Percentiles rank a stretch among this genome's conserved stretches.
These are phyloP conservation scores for Penicillium nordicum DNA, from an alignment of 2,329 filamentous ascomycete species.

Conservation along the genomic window DNA sequence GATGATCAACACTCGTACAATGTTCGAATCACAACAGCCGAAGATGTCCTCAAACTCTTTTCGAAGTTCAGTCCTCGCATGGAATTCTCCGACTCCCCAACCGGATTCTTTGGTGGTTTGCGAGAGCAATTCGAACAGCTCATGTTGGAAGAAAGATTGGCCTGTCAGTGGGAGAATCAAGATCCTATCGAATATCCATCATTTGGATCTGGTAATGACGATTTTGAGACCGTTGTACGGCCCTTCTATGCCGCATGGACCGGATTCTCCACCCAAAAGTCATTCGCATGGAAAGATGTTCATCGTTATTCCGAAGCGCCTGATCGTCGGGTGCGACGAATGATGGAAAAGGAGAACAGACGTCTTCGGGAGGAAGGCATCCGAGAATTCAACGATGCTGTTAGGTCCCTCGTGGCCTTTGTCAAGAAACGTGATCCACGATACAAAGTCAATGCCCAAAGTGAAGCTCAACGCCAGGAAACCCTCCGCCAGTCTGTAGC, in stretches of 20 bases:
- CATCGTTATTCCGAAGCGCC: slow-evolving; percentile 82
- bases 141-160: slow-evolving; percentile 73
- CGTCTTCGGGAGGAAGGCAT: slow-evolving; percentile 76
- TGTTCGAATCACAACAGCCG: slow-evolving; percentile 71
- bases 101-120: slow-evolving; percentile 80
- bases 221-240: slow-evolving; percentile 72
- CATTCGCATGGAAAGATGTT: slow-evolving; percentile 84
- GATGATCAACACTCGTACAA: slow-evolving; percentile 61
- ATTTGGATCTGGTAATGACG: slow-evolving; percentile 74
- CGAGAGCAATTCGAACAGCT: slow-evolving; percentile 75
- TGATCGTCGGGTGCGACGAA: slow-evolving; percentile 73
- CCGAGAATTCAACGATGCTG: slow-evolving; percentile 88
- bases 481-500: slow-evolving; percentile 72
- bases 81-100: slow-evolving; percentile 73
- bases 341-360: slow-evolving; percentile 96
- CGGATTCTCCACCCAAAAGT: slow-evolving; percentile 77
- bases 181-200: slow-evolving; percentile 68
- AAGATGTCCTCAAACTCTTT: slow-evolving; percentile 75
- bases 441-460: slow-evolving; percentile 72
- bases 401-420: slow-evolving; percentile 80
- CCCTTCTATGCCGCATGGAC: slow-evolving; percentile 80
- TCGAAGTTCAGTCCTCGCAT: slow-evolving; percentile 74
- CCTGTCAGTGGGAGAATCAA: slow-evolving; percentile 64
- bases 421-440: slow-evolving; percentile 88
- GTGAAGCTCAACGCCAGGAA: slow-evolving; percentile 76